Base-by-base conservation (phyloP, 2,329 filamentous ascomycete genomes). In the Ophiocordyceps camponoti-floridani region DNA sequence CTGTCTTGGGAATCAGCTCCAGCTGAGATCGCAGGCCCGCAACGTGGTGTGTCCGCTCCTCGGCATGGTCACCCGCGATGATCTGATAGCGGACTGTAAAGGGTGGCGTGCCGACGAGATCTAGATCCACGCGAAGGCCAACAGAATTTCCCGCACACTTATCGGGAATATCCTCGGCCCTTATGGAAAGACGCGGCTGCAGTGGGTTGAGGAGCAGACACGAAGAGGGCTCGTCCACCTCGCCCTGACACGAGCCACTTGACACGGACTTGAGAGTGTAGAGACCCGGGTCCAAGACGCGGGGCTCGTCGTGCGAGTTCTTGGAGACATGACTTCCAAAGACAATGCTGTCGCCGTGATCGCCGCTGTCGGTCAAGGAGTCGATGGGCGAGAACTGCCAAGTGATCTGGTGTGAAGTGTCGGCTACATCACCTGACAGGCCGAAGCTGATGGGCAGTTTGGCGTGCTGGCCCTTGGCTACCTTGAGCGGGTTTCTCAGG, bases 61-160 rank as follows among this genome's bases (percentile, higher is more conserved):
- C 66, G 9, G 72, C 64, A 16, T 70, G 70, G 6, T 75, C 74
- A 44, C 72, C 76, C 54, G 75, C 77, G 46, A 78, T 72, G 46
- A 87, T 72, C 40, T 79, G 79, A 58, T 95, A 98, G 19, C 70
- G 68, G 41, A 98, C 69, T n/a, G 70, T 68, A 63, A 98, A 98
- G 1, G 89, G 89, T 41, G 93, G 89, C 0, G 87, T 94, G 48
- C 91, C 91, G 27, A 89, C 82, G 37, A 98, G 70, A 57, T 96
- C 87, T 43, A 98, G 66, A 55, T 91, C 83, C 40, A 98, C 84
- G 11, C 82, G 76, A 45, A 98, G 72, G 38, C 91, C 91, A 49
- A 98, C 84, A 0, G 91, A 86, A 56, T 87, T 94, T 42, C 88
- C 87, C 33, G 88, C 89, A 59, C 91, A 98, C 58, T 93, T 94